phyloP scores from a whole-genome alignment of 2,329 filamentous ascomycete species.

The Eutypa lata region DNA sequence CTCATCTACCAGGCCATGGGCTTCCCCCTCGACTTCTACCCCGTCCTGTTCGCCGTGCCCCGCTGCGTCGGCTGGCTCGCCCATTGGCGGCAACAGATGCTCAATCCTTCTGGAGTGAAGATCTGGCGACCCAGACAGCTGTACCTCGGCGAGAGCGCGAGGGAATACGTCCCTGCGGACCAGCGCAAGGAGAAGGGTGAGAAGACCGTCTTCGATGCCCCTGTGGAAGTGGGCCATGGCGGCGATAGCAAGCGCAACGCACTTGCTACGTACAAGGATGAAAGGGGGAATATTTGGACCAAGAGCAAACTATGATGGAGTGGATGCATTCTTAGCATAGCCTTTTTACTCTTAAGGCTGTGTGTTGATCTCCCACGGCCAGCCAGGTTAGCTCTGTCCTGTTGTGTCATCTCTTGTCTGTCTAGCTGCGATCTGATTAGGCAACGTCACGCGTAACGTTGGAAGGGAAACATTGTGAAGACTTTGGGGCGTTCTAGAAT shows the following conservation, averaged over 20 bases:
- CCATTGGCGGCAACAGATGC: constrained; percentile 50
- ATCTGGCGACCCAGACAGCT: constrained; percentile 49
- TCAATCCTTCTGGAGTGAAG: constrained; percentile 44
- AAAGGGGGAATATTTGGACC: constrained; percentile 28
- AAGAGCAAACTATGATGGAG: constrained; percentile 23
- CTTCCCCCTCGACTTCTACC: constrained; percentile 51
- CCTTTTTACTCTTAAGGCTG: background rate
- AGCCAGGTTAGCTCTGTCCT: too few species aligned
- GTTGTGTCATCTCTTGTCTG: too few species aligned
- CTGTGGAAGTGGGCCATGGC: constrained; percentile 35
- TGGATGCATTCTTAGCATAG: background rate
- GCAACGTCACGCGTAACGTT: too few species aligned
- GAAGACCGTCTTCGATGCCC: constrained; percentile 32
- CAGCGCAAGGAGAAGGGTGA: constrained; percentile 30
- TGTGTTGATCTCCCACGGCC: too few species aligned
- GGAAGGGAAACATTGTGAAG: too few species aligned
- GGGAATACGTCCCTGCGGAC: constrained; percentile 40
- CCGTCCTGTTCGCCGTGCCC: constrained; percentile 48
- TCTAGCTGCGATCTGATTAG: too few species aligned
- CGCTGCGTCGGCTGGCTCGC: constrained; percentile 50
- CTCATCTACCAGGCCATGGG: constrained; percentile 52
- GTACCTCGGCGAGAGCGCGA: constrained; percentile 42
- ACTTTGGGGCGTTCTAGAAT: too few species aligned
- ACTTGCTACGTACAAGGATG: constrained; percentile 38
- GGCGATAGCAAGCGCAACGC: constrained; percentile 40